phyloP scores from a whole-genome alignment of 2,329 filamentous ascomycete species.

The Penicillium corylophilum region DNA sequence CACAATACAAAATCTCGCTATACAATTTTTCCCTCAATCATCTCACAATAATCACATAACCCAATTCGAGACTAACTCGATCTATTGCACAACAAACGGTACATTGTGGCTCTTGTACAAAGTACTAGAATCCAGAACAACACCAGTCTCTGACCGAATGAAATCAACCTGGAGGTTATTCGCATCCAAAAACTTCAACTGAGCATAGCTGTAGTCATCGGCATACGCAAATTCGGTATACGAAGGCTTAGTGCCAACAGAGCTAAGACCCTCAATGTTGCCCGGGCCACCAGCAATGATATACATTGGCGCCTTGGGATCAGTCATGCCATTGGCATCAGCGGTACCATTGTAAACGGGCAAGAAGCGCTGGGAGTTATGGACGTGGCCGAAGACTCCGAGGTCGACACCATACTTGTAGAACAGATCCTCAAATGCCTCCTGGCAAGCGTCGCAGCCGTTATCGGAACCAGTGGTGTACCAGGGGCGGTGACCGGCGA shows the following conservation, averaged over 20 bases:
- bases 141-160: conserved; percentile 49
- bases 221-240: conserved; percentile 41
- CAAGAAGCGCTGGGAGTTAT: conserved; percentile 57
- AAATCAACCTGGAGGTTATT: conserved; percentile 54
- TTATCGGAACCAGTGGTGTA: conserved; percentile 41
- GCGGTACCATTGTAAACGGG: conserved; percentile 34
- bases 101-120: conserved; percentile 51
- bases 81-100: conserved; percentile 54
- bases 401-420: conserved; percentile 60
- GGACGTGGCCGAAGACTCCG: conserved; percentile 58
- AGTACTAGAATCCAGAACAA: conserved; percentile 48
- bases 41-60: neutral
- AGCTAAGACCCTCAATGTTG: conserved; percentile 54
- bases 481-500: conserved; percentile 49
- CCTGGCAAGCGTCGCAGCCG: conserved; percentile 49
- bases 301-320: conserved; percentile 58
- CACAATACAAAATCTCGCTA: too few species aligned
- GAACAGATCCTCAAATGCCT: conserved; percentile 55
- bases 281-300: conserved; percentile 57
- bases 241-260: conserved; percentile 43
- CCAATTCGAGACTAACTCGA: neutral
- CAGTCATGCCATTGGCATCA: conserved; percentile 46
- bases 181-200: conserved; percentile 48
- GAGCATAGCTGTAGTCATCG: conserved; percentile 53
- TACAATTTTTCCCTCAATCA: neutral